Conservation (phyloP, 2,329 filamentous ascomycete species). For the Paecilomyces dactylethromorphus region DNA sequence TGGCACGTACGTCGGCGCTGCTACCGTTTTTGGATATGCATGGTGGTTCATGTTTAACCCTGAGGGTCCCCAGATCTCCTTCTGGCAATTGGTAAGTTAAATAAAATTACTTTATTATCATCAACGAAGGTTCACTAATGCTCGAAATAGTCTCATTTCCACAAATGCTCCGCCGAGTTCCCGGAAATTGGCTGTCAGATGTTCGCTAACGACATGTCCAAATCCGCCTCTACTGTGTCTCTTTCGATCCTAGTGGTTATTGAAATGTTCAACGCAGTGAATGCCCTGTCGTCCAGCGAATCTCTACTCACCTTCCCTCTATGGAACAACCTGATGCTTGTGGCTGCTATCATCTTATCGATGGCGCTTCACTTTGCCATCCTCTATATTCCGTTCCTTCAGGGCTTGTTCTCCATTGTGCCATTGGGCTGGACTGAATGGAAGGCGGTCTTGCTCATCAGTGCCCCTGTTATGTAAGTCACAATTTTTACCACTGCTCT, state of each 20-base stretch:
- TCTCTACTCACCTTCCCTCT: slow-evolving; percentile 86
- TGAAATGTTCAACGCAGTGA: slow-evolving; percentile 99
- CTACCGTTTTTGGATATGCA: slow-evolving; percentile 94
- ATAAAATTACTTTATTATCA: not conserved
- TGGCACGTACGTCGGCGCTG: slow-evolving; percentile 86
- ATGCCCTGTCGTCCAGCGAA: slow-evolving; percentile 91
- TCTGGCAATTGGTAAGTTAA: slow-evolving; percentile 65
- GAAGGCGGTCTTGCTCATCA: slow-evolving; percentile 84
- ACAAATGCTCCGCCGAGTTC: slow-evolving; percentile 80
- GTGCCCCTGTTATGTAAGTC: slow-evolving; percentile 84
- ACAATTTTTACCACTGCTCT: not conserved
- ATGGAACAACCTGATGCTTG: slow-evolving; percentile 98
- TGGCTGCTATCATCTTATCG: slow-evolving; percentile 85
- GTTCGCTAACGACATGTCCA: slow-evolving; percentile 79
- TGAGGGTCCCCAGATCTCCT: slow-evolving; percentile 82
- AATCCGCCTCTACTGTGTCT: slow-evolving; percentile 86
- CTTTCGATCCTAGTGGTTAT: slow-evolving; percentile 90
- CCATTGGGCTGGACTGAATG: slow-evolving; percentile 82
- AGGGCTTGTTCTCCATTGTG: slow-evolving; percentile 82
- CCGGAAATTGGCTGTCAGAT: slow-evolving; percentile 86
- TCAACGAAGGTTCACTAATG: slow-evolving; percentile 8
- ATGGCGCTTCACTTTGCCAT: slow-evolving; percentile 95
- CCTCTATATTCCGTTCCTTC: slow-evolving; percentile 84
- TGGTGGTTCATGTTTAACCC: slow-evolving; percentile 99
- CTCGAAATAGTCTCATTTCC: slow-evolving; percentile 64